Base-by-base conservation (phyloP, 306 rosid species). In the Quercus alba region DNA sequence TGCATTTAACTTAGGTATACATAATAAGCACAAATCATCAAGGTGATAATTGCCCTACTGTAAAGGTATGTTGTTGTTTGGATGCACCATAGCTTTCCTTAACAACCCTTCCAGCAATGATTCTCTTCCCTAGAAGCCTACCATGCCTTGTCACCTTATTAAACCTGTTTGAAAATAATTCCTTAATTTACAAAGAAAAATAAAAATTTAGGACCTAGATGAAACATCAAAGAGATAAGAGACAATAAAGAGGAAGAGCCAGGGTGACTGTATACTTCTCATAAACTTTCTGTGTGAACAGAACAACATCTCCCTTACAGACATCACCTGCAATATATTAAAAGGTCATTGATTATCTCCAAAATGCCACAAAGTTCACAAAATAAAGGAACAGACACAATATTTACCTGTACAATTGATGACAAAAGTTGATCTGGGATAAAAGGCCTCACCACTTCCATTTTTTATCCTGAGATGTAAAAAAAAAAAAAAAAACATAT, bases 1-100 rank as follows among this genome's bases (percentile, higher is more conserved):
- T 49, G 67, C 67, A 25, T 25, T 12, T 61, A 30, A 23, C 31
- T 61, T 44, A 1, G n/a, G 63, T 77, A 62, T 44, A 3, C 56
- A 62, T 41, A 54, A 72, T 72, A 12, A 49, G 67, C 67, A 61
- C 33, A 23, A 61, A 61, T 61, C 33, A 61, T 61, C 67, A 61
- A 61, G 15, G 31, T 61, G 17, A 61, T 61, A 61, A 61, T 23
- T 26, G 5, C 76, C 95, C 84, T 76, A 93, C 98, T 69, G 94
- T 93, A 82, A 93, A 90, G 57, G 97, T 93, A 76, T 91, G 98
- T 62, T 93, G 98, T 76, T 91, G 97, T 86, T 86, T 91, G 70
- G 84, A 84, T 54, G 91, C 91, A 86, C 97, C 97, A 68, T 91
- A 93, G 87, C 97, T 93, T 77, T 93, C 97, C 85, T 88, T 90